These are phyloP conservation scores for Castanea crenata DNA, from an alignment of 306 rosid genomes.

Conservation along the genomic window DNA sequence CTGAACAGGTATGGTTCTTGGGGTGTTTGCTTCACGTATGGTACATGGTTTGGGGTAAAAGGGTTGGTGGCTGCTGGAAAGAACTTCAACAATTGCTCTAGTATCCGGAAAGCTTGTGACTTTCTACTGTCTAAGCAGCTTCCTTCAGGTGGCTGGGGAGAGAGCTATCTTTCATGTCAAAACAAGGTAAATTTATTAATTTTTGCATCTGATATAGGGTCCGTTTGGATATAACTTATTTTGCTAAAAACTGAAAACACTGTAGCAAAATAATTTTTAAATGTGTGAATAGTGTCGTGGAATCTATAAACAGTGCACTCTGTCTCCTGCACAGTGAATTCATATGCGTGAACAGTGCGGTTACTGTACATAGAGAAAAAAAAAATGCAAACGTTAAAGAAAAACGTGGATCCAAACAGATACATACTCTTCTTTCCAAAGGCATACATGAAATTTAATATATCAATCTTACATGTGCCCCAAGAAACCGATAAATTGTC, in stretches of 20 bases:
- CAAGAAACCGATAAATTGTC: no score
- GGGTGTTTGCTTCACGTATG: slow-evolving; percentile 91
- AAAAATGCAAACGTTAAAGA: no score
- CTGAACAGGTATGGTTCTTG: slow-evolving; percentile 86
- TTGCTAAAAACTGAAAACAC: no score
- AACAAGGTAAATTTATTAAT: slow-evolving; percentile 55
- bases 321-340: no score
- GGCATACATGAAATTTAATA: not conserved
- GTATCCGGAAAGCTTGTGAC: slow-evolving; percentile 71
- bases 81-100: slow-evolving; percentile 49
- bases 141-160: slow-evolving; percentile 88
- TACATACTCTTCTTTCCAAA: not conserved
- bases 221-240: no score
- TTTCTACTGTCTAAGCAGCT: slow-evolving; percentile 77
- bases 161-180: slow-evolving; percentile 86
- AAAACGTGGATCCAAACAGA: no score
- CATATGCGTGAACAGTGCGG: no score
- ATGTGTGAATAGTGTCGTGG: no score
- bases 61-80: slow-evolving; percentile 80
- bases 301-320: no score
- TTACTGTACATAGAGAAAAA: no score
- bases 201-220: not conserved
- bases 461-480: not conserved
- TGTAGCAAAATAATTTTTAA: no score
- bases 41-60: slow-evolving; percentile 75